A percentile compares a stretch with the other conserved stretches of the same genome.
phyloP scores from a whole-genome alignment of 2,329 filamentous ascomycete species.

The Phaeoacremonium minimum region DNA sequence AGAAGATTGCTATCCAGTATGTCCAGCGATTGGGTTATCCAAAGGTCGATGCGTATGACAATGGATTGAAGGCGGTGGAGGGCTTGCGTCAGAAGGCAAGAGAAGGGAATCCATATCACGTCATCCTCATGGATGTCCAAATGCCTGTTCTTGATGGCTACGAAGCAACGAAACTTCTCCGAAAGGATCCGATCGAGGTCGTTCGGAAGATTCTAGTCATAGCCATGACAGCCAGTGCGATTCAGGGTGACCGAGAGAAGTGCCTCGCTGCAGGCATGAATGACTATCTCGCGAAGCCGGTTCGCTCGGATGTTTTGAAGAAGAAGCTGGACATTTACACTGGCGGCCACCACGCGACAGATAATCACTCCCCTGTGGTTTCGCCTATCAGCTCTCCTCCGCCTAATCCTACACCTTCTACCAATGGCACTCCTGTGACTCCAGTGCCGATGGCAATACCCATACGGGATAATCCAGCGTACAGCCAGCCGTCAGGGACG shows the following conservation, averaged over 20 bases:
- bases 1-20: constrained; percentile 89
- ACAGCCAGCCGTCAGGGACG: constrained; percentile 13
- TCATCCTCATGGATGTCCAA: constrained; percentile 93
- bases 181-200: constrained; percentile 68
- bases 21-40: constrained; percentile 80
- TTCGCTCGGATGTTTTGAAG: constrained; percentile 82
- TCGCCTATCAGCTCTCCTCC: constrained; percentile 15
- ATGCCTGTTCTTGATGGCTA: constrained; percentile 95
- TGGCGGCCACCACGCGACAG: constrained; percentile 24
- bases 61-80: constrained; percentile 83
- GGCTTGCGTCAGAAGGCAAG: constrained; percentile 70
- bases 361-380: too few relatives aligned
- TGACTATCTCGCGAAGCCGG: constrained; percentile 92
- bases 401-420: background rate
- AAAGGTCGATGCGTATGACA: constrained; percentile 79
- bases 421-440: constrained; percentile 3
- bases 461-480: constrained; percentile 15
- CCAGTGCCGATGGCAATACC: constrained; percentile 12
- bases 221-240: constrained; percentile 94
- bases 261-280: constrained; percentile 97
- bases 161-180: constrained; percentile 79
- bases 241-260: constrained; percentile 91
- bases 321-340: constrained; percentile 67
- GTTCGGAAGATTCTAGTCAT: constrained; percentile 87
- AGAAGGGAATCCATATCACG: constrained; percentile 75